Base-by-base conservation (phyloP, 2,329 filamentous ascomycete species). In the Neophaeococcomyces mojaviensis region DNA sequence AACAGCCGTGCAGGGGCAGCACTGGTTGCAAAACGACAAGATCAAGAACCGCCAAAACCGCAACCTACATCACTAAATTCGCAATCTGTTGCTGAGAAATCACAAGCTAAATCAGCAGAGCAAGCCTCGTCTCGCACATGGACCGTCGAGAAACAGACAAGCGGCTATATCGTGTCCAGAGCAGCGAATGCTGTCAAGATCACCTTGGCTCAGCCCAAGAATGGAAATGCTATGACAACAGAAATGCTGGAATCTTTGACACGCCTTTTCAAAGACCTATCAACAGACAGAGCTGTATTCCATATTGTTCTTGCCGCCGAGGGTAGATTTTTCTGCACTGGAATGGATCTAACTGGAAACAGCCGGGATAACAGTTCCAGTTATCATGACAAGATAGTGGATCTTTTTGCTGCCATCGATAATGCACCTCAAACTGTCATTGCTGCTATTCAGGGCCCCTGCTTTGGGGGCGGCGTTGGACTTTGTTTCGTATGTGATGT, bases 1-100 rank as follows among this genome's bases (percentile, higher is more conserved):
- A 76, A 76, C 35, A 84, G 81, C 57, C 76, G 73, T 35, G 81
- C 84, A n/a, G 82, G 82, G 3, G 81, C 73, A 62, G 83, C 81
- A 30, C 18, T 51, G 31, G 46, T 44, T 41, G 36, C 41, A 42
- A 37, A 33, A 39, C n/a, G 39, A 20, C 18, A 16, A 28, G 34
- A 28, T 10, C n/a, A n/a, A n/a, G n/a, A n/a, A n/a, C n/a, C n/a
- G n/a, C n/a, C n/a, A n/a, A n/a, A n/a, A n/a, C n/a, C n/a, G n/a
- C n/a, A n/a, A n/a, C n/a, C n/a, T n/a, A n/a, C n/a, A n/a, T n/a
- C n/a, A n/a, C n/a, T n/a, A n/a, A n/a, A n/a, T n/a, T n/a, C n/a
- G n/a, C n/a, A n/a, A n/a, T n/a, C n/a, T n/a, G n/a, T n/a, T n/a
- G n/a, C n/a, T n/a, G n/a, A n/a, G n/a, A n/a, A n/a, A n/a, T n/a